Evolutionary conservation across 768 basidiomycete species (phyloP).

Genomic region (Cystoderma amianthinum): DNA sequence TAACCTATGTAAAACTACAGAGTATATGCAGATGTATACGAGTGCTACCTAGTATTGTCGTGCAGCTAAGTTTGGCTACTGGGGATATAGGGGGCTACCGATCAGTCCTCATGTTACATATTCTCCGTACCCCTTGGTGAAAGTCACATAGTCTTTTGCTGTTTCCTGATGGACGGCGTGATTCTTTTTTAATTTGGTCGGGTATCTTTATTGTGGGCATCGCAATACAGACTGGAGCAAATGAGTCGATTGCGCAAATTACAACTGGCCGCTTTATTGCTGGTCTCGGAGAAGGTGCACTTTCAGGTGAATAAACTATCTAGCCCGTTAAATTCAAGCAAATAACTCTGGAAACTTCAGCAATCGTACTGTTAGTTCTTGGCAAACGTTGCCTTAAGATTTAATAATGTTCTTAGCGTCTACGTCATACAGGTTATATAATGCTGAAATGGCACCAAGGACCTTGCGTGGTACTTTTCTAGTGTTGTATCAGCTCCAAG

Average conservation of each 20-base stretch:
- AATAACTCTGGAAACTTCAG: constrained; percentile 16
- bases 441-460: constrained; percentile 75
- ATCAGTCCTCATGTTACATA: too few species aligned
- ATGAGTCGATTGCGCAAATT: constrained; percentile 53
- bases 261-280: constrained; percentile 70
- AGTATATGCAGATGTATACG: too few species aligned
- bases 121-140: too few species aligned
- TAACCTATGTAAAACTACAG: too few species aligned
- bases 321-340: neutral
- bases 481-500: constrained; percentile 73
- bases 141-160: too few species aligned
- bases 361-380: constrained; percentile 47
- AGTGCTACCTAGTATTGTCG: too few species aligned
- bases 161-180: constrained; percentile 64
- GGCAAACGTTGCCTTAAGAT: too few species aligned
- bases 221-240: constrained; percentile 63
- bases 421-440: constrained; percentile 45
- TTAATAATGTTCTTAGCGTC: constrained; percentile 4
- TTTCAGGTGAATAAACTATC: constrained; percentile 42
- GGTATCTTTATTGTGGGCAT: constrained; percentile 66
- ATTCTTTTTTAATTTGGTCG: constrained; percentile 73
- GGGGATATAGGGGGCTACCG: too few species aligned
- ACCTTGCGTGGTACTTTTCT: constrained; percentile 63
- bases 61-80: too few species aligned
- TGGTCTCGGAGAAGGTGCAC: constrained; percentile 70